Base-by-base conservation (phyloP, 2,329 filamentous ascomycete genomes). In the Xylaria sp. region DNA sequence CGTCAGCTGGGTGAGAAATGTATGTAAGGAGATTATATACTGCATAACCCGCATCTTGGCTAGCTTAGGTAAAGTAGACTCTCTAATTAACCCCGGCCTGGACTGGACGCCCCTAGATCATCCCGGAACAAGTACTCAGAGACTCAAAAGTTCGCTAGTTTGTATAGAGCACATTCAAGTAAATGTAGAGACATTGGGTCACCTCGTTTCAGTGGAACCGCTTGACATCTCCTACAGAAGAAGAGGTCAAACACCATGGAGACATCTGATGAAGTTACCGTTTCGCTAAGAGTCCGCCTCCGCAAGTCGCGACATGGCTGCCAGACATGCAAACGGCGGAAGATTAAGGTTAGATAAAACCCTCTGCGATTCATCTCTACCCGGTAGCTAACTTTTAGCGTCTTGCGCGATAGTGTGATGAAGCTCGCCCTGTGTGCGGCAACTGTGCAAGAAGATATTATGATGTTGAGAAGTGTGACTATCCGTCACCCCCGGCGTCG, bases 221-320 rank as follows among this genome's bases (percentile, higher is more conserved):
- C 53, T 53, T 44, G 44, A 37, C 4, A n/a, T 60, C 29, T 54
- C 55, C 44, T 42, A 37, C 18, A 23, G 12, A 23, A 29, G 47
- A 44, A 53, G 37, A 54, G 8, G 23, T 27, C 23, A 44, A 37
- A 13, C 18, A 16, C 37, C 54, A 68, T 70, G 68, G 60, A 54
- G 16, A 27, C 51, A 2, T 27, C 60, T 37, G 54, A 60, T 42
- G 18, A 66, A 57, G 21, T 60, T n/a, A 50, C 55, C 6, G 63
- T 62, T 12, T 60, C 66, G 16, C 9, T 62, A 10, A 51, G 58
- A 25, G 54, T 65, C 16, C 65, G 68, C 8, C 58, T 68, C 10
- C 68, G 65, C 40, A 70, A 70, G 5, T 68, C 68, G 42, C 68
- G 68, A 29, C 60, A 70, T 23, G 65, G 68, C 57, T 68, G 65